Evolutionary conservation across 139 green algal species (phyloP), one percentile per base, ranked within the genome.

Genomic region (Picochlorum sp.): DNA sequence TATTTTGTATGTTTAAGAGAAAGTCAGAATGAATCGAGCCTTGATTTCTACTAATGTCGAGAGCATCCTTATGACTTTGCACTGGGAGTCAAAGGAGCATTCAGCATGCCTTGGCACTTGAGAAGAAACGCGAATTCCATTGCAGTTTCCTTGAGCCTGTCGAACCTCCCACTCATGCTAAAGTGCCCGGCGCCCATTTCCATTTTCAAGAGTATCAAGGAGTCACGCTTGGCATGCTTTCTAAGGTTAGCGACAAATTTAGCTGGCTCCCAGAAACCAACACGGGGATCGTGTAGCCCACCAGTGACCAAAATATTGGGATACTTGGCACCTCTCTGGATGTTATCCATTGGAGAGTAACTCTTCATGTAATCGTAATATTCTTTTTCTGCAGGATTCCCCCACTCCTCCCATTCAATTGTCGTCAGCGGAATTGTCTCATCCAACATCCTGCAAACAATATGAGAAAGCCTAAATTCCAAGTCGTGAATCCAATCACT

Each of bases 321-420:
- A 65, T 97, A 96, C 1, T 36, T 54, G 33, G 74, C 68, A 2
- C 28, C 51, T 3, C 47, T 18, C 31, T 36, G 54, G 5, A 95
- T 68, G 67, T 97, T 97, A 64, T 97, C 89, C 20, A 94, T 70
- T 1, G 89, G 89, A n/a, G 67, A 82, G 73, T 96, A 96, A 12
- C 35, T 70, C 71, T 82, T 82, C 70, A 96, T 95, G 73, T 88
- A 91, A 20, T 81, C 59, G 60, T 95, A 94, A 50, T 79, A 67
- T 4, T 63, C 53, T 49, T 64, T 45, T 7, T 76, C 37, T 3
- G 16, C 14, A 1, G 83, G 83, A 69, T 93, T 84, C 49, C 87
- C 84, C 82, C 82, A 88, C 24, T 55, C 26, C 14, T 44, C 58
- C 28, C 22, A 36, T 33, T 57, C 58, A 26, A 57, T 50, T 13